Conservation (phyloP, 2,329 filamentous ascomycete genomes). For the Penicillium italicum region DNA sequence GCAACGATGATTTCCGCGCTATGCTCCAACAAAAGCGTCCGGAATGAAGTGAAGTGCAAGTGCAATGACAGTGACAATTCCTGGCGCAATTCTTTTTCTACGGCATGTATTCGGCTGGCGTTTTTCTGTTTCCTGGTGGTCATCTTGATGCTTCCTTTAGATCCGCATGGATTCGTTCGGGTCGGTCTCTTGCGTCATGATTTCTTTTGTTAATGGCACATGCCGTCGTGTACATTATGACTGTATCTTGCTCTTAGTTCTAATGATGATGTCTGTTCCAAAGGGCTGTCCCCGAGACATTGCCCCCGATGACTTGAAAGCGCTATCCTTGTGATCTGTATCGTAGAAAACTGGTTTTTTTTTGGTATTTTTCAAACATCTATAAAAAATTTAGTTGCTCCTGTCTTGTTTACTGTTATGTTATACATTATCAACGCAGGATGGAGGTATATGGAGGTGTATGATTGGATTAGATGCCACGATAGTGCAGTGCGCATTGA, state of each 20-base stretch:
- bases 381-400: no score
- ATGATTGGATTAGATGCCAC: neutral
- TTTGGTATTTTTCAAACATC: no score
- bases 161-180: constrained; percentile 10
- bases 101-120: constrained; percentile 28
- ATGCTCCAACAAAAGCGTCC: constrained; percentile 47
- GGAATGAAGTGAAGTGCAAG: constrained; percentile 27
- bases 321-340: neutral
- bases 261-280: constrained; percentile 26
- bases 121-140: constrained; percentile 18
- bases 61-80: constrained; percentile 19
- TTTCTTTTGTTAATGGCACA: constrained; percentile 13
- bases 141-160: constrained; percentile 10
- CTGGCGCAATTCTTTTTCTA: constrained; percentile 21
- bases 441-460: neutral
- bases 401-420: no score
- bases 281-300: constrained; percentile 10
- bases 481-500: constrained; percentile 2
- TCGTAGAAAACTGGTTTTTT: neutral
- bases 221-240: constrained; percentile 25
- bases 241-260: constrained; percentile 20
- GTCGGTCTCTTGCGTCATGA: constrained; percentile 7
- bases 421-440: neutral
- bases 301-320: constrained; percentile 5
- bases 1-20: constrained; percentile 56